Base-by-base conservation (phyloP, 176 grass and related monocot species). In the Tillandsia fasciculata region DNA sequence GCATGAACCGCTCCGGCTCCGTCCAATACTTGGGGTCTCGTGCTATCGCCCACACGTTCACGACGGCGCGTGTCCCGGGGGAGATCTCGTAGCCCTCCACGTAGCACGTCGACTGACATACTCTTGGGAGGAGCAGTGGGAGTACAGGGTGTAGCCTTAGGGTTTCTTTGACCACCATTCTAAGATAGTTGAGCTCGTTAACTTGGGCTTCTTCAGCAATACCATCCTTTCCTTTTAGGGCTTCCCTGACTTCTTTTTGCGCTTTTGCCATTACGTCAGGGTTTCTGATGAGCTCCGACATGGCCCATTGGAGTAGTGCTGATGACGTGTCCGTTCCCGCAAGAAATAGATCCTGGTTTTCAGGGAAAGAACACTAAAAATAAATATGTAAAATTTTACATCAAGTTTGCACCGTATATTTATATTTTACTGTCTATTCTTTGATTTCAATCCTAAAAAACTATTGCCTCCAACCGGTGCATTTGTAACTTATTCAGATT, bases 31-130 rank as follows among this genome's bases (percentile, higher is more conserved):
- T 49, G 4, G 81, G 50, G 64, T 83, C 81, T 15, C 81, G 66
- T 2, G 69, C 73, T 2, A 83, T 70, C 1, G 68, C 68, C 74
- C 80, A 83, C 5, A 22, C 80, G 29, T 83, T 83, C 20, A 83
- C 18, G 14, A 77, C 24, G 15, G 72, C 67, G 13, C 26, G 63
- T 2, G 67, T 65, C 26, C 74, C 68, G 9, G 63, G 23, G 0
- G 80, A 10, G 28, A 82, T 71, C 12, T 71, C 53, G 53, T 66
- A 57, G 10, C 79, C 79, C 13, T 11, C 23, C 12, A 82, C 50
- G 20, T 48, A 2, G 13, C 47, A 65, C 2, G 52, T 68, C 66
- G 76, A 52, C 12, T 42, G 52, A 48, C 72, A 70, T 8, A 65
- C 79, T 22, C 79, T 42, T 10, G 79, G 79, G 7, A 65, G 1